Evolutionary conservation across 2,329 filamentous ascomycete genomes (phyloP).

Genomic region (Pseudophaeomoniella oleicola): DNA sequence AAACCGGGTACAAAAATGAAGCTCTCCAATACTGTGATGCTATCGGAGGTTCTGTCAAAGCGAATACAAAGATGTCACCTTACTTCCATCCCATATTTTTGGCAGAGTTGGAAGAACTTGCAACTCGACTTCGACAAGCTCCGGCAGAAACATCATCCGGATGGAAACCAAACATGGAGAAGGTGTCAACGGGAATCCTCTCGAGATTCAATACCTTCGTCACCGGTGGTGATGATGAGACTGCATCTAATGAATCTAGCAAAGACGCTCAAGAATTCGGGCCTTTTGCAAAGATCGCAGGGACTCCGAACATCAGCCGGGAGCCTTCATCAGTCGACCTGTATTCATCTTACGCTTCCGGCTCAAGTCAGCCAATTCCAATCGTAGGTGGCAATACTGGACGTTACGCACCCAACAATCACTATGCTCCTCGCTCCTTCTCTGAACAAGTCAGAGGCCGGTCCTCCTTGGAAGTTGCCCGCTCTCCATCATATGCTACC

Average conservation of each 20-base stretch:
- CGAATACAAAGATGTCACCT: constrained; percentile 68
- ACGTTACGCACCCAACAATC: constrained; percentile 27
- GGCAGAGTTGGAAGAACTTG: constrained; percentile 65
- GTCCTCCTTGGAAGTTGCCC: constrained; percentile 33
- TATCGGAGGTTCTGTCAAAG: constrained; percentile 59
- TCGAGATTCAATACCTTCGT: constrained; percentile 95
- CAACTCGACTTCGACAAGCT: constrained; percentile 67
- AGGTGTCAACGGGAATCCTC: constrained; percentile 81
- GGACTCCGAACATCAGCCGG: constrained; percentile 60
- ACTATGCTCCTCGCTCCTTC: constrained; percentile 34
- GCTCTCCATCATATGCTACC: constrained; percentile 17
- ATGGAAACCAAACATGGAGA: constrained; percentile 94
- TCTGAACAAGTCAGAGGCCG: constrained; percentile 35
- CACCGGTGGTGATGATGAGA: constrained; percentile 70
- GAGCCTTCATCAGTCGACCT: constrained; percentile 62
- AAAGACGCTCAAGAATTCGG: constrained; percentile 48
- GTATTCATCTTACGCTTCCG: constrained; percentile 41
- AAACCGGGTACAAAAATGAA: constrained; percentile 67
- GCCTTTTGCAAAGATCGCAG: constrained; percentile 68
- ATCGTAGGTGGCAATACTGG: constrained; percentile 19
- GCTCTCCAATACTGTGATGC: constrained; percentile 85
- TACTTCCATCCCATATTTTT: constrained; percentile 73
- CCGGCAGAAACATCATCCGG: constrained; percentile 68
- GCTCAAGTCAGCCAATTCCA: constrained; percentile 23
- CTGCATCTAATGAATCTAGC: constrained; percentile 40